Evolutionary conservation across 176 grass and related monocot genomes (phyloP).

Genomic region (Eragrostis curvula): DNA sequence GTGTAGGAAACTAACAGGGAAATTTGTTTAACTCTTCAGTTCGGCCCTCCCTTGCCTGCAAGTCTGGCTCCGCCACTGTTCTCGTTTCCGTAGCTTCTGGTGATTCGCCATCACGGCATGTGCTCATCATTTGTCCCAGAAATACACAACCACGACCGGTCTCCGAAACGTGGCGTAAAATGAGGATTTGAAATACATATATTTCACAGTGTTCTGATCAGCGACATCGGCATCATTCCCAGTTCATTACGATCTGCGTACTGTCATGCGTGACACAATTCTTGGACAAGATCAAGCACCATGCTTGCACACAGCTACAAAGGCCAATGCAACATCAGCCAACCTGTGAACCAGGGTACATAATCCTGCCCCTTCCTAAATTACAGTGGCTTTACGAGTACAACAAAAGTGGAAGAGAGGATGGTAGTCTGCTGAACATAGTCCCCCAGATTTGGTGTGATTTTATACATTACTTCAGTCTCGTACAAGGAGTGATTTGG

Average conservation of each 20-base stretch:
- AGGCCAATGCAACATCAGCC: background rate
- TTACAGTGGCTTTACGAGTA: background rate
- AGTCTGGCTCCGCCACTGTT: too few relatives aligned
- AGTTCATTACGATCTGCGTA: background rate
- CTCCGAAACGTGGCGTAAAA: background rate
- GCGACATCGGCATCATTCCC: background rate
- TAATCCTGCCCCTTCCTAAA: background rate
- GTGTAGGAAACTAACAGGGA: too few relatives aligned
- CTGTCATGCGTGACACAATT: background rate
- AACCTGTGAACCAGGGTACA: background rate
- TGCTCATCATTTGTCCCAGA: background rate
- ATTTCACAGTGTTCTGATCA: background rate
- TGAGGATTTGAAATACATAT: background rate
- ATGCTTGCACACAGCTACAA: background rate
- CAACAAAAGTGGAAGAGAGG: background rate
- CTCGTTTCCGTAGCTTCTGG: background rate
- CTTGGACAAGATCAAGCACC: background rate
- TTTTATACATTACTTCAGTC: background rate
- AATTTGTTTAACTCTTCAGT: too few relatives aligned
- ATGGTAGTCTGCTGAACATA: background rate
- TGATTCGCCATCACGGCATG: background rate
- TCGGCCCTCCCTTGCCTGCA: too few relatives aligned
- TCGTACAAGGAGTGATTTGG: background rate
- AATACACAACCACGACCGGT: background rate
- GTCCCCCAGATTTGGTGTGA: background rate